Base-by-base conservation (phyloP, 2,329 filamentous ascomycete genomes). In the Fusarium lateritium region DNA sequence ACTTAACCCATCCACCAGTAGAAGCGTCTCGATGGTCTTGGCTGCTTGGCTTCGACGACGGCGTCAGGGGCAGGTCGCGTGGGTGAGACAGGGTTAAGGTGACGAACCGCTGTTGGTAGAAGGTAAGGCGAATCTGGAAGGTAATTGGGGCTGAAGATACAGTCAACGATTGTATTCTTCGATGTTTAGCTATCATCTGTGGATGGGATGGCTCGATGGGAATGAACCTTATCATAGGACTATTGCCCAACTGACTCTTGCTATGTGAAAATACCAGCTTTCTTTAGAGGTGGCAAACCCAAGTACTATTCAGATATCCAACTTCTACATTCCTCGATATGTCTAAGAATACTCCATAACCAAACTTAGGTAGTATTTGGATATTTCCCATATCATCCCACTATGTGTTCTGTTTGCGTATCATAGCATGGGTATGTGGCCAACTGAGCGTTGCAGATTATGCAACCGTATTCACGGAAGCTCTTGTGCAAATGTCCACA, bases 41-140 rank as follows among this genome's bases (percentile, higher is more conserved):
- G 61, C 51, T 62, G 31, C 56, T 66, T 67, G 38, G 52, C 58
- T 68, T 31, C 53, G 54, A 52, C 69, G 60, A 67, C 69, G 53
- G 65, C 50, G 62, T 67, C 70, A 72, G 69, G 69, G 66, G 69
- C 63, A 68, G 34, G 50, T 70, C 69, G 66, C 71, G 69, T 72
- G 71, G 69, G 65, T 40, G 46, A 68, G 67, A 60, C 67, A 70
- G 58, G 67, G 66, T 67, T 70, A 46, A 49, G 46, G 39, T 50
- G 15, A 60, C 45, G 58, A 68, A 49, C 47, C 44, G 49, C 57
- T 43, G 50, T 65, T 53, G 21, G 40, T 39, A 42, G 28, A 31
- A 33, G 45, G 26, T 33, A 52, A 24, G 34, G 26, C 24, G 44
- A 52, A 24, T 34, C 49, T 56, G 31, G 15, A 65, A 36, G 24